Conservation (phyloP, 345 rosid genomes). For the Pseudoturritis turrita region DNA sequence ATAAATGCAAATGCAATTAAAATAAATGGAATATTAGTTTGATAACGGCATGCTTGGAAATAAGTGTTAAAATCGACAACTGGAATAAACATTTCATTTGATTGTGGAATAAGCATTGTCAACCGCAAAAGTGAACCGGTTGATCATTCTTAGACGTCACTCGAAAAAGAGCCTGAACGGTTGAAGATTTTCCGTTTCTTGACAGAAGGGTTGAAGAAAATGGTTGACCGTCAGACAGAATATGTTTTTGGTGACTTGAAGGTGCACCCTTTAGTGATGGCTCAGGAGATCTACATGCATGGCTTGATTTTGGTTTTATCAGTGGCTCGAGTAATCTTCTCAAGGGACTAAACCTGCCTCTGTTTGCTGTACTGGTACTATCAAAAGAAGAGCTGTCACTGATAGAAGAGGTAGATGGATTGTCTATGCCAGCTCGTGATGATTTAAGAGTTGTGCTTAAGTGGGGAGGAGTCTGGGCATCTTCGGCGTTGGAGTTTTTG, state of each 20-base stretch:
- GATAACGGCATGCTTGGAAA: no score
- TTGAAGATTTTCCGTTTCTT: constrained; percentile 40
- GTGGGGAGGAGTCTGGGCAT: constrained; percentile 33
- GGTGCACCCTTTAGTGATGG: constrained; percentile 36
- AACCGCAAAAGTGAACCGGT: constrained; percentile 82
- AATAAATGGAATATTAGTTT: no score
- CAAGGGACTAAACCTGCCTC: constrained; percentile 87
- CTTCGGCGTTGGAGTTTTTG: constrained; percentile 49
- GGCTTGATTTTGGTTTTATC: constrained; percentile 54
- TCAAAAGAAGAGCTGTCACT: constrained; percentile 33
- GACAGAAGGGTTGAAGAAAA: constrained; percentile 28
- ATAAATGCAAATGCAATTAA: no score
- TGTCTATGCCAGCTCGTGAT: constrained; percentile 41
- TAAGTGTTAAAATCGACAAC: no score
- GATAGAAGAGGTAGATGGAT: constrained; percentile 37
- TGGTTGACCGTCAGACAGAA: constrained; percentile 29
- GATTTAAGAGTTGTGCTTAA: constrained; percentile 28
- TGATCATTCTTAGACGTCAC: constrained; percentile 79
- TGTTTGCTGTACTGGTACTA: constrained; percentile 37
- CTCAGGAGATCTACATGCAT: constrained; percentile 36
- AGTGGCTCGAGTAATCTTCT: constrained; percentile 82
- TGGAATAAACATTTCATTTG: no score
- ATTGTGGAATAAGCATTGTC: no score
- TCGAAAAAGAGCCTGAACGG: constrained; percentile 75
- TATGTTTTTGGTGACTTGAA: constrained; percentile 32